phyloP scores from a whole-genome alignment of 306 rosid species.

The Acacia acuminata region DNA sequence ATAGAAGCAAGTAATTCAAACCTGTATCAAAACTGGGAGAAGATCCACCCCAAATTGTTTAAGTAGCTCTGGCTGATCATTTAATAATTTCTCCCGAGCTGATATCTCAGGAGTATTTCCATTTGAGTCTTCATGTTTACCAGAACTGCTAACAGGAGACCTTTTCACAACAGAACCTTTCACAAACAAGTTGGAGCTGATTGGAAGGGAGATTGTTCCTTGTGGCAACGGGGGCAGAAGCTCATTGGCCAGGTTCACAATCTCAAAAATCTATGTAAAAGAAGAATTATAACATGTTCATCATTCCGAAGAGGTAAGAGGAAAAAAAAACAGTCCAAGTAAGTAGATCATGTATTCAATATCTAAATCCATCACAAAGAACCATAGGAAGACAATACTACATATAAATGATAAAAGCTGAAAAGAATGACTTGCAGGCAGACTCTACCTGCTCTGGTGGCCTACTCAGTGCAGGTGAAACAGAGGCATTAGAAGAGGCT shows the following conservation, averaged over 20 bases:
- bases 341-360: not conserved
- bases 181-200: constrained; percentile 64
- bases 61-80: constrained; percentile 91
- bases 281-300: constrained; percentile 5
- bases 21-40: constrained; percentile 92
- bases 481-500: constrained; percentile 69
- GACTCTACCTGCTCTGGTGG: constrained; percentile 84
- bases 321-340: constrained; percentile 16
- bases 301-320: not conserved
- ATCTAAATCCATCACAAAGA: constrained; percentile 3
- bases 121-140: constrained; percentile 74
- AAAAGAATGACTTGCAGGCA: not conserved
- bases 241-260: constrained; percentile 95
- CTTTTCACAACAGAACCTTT: constrained; percentile 76
- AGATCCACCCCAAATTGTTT: constrained; percentile 93
- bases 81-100: constrained; percentile 87
- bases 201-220: constrained; percentile 84
- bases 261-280: constrained; percentile 77
- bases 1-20: constrained; percentile 32
- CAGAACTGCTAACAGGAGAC: constrained; percentile 70
- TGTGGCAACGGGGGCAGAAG: constrained; percentile 95
- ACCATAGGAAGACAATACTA: constrained; percentile 9
- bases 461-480: constrained; percentile 89
- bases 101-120: constrained; percentile 70
- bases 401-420: not conserved